Conservation (phyloP, 768 basidiomycete genomes). For the Pleurotus citrinopileatus region DNA sequence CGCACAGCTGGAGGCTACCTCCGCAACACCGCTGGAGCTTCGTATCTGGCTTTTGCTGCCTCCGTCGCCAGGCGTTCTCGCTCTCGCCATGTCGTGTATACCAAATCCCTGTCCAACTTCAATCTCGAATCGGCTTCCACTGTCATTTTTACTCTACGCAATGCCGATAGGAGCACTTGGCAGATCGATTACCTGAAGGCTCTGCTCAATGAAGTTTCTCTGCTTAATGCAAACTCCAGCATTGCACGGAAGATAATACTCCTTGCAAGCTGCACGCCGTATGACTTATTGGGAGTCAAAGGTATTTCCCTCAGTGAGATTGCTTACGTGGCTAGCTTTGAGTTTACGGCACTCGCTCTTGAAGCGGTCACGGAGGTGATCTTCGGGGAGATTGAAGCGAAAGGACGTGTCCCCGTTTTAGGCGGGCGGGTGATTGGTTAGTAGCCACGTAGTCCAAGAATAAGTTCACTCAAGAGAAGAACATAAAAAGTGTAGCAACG, state of each 20-base stretch:
- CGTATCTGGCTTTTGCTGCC: conserved; percentile 48
- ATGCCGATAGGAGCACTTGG: conserved; percentile 52
- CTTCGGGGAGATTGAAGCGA: conserved; percentile 29
- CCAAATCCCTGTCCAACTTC: conserved; percentile 13
- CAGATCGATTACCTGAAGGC: conserved; percentile 40
- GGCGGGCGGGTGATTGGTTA: background rate
- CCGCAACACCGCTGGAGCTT: conserved; percentile 56
- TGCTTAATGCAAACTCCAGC: background rate
- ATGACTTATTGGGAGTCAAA: conserved; percentile 42
- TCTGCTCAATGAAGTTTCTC: conserved; percentile 18
- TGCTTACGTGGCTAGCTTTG: conserved; percentile 52
- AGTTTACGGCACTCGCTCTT: conserved; percentile 54
- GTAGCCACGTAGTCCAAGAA: too few relatives aligned
- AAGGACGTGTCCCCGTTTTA: background rate
- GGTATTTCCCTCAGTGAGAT: conserved; percentile 21
- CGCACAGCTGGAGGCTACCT: conserved; percentile 38
- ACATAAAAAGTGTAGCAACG: too few relatives aligned
- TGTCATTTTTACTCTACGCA: conserved; percentile 56
- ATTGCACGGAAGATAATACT: conserved; percentile 37
- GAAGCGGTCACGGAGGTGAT: conserved; percentile 40
- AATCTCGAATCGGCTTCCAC: conserved; percentile 14
- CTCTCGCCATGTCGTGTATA: conserved; percentile 48
- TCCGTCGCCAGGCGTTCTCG: conserved; percentile 29
- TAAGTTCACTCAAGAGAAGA: too few relatives aligned
- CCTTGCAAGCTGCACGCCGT: conserved; percentile 64